phyloP scores from a whole-genome alignment of 148 eudicot genomes.

The Cornus suecica region DNA sequence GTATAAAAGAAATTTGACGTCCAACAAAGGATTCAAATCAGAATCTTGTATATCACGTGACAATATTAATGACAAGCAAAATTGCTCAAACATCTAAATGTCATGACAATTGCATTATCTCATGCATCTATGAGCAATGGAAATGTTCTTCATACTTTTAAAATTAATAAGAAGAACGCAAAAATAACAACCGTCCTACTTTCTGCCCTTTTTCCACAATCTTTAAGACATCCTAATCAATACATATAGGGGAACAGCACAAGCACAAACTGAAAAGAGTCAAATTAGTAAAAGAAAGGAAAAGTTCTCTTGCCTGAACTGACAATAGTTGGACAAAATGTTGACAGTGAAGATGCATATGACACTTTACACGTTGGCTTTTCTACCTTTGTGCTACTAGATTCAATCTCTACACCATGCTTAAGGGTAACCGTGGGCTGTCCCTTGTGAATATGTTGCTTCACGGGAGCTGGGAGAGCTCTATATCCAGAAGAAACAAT shows the following conservation, averaged over 20 bases:
- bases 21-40: not conserved
- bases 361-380: not conserved
- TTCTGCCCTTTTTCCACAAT: not conserved
- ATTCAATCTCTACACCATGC: not conserved
- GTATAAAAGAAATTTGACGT: not conserved
- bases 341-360: not conserved
- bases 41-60: not conserved
- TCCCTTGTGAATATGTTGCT: slow-evolving; percentile 2
- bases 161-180: not conserved
- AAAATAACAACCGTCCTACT: not conserved
- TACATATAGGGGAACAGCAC: not conserved
- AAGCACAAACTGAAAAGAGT: not conserved
- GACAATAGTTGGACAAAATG: not conserved
- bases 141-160: not conserved
- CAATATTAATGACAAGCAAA: not conserved
- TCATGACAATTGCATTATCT: not conserved
- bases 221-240: not conserved
- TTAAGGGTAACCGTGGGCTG: not conserved
- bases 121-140: not conserved
- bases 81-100: not conserved
- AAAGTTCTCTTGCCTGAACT: slow-evolving; percentile 12
- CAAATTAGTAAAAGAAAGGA: not conserved
- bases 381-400: not conserved
- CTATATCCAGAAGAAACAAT: slow-evolving; percentile 2
- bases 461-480: slow-evolving; percentile 1